Evolutionary conservation across 2,329 filamentous ascomycete genomes (phyloP), one percentile per base, ranked within the genome.

Genomic region (Fusarium coicis): DNA sequence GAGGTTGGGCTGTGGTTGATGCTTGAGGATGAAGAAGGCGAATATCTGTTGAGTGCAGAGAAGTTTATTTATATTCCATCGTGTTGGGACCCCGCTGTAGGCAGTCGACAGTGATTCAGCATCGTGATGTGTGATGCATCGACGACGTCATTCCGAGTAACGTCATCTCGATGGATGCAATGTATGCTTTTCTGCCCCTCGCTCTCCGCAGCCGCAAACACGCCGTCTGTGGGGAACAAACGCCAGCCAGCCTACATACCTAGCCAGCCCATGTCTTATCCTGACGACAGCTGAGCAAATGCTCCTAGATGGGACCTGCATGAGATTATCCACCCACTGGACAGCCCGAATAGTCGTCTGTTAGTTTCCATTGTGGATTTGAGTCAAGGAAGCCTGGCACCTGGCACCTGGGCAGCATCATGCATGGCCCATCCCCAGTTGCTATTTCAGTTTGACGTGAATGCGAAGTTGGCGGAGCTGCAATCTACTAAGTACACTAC

Each of bases 111-210:
- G 37, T 60, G 36, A 39, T 71, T 60, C 61, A 43, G 47, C 57
- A 74, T 74, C 71, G 63, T 52, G 66, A 73, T 73, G 65, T 62
- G 70, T 70, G 70, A 73, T 72, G 67, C 57, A 70, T 68, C 42
- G 43, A 73, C 65, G 69, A 74, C 72, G 72, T 74, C 72, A 74
- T 74, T 52, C 23, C 54, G 34, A 52, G 40, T 37, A 73, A 74
- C 68, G 72, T 74, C 72, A 74, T 74, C 44, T 44, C 61, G 36
- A 71, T 47, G 55, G 36, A 63, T 65, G 65, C 40, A 44, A 23
- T 59, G 18, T n/a, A 55, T 56, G 39, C 43, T 40, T 14, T 46
- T n/a, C 7, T 61, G 44, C 42, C 57, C 40, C 43, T 66, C 42
- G 30, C 47, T 67, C 60, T 61, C 53, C 62, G 46, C 62, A 59